Evolutionary conservation across 2,329 filamentous ascomycete genomes (phyloP), one percentile per base, ranked within the genome.

Genomic region (Verruconis gallopava): DNA sequence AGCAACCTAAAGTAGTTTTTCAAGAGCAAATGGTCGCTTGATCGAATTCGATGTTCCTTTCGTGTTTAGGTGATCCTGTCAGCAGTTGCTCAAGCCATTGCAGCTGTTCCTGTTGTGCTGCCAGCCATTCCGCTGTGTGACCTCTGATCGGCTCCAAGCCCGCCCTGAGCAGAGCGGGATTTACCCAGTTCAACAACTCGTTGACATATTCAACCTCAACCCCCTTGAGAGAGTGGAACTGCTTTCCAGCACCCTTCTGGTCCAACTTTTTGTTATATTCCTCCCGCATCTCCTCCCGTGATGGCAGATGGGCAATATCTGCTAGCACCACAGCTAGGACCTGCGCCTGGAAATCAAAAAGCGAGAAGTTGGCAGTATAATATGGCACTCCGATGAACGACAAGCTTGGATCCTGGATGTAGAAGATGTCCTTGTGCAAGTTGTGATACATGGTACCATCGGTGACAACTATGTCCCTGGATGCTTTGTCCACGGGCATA

Each of bases 261-360:
- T 46, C 40, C 3, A 68, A 47, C 5, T 55, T 52, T 13, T 53
- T 49, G 1, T 49, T 30, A 43, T 68, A 68, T 43, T 68, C 65
- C 1, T 35, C 37, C 28, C 63, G 51, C 63, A 68, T 74, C 0
- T 48, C 56, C 1, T 60, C 57, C 21, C 55, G 39, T 0, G 53
- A 46, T 0, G 77, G 75, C 15, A 80, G 52, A 1, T 50, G 46
- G 0, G 66, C 66, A 21, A 64, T 60, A 0, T 73, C 74, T 0
- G 71, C 62, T 3, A 77, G 64, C 0, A 78, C 69, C 2, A 72
- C 67, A 0, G 77, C 71, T 0, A 79, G 61, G 0, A 68, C 69
- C 47, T 78, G 72, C 0, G 76, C 77, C 52, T 84, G 79, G 49
- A 80, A 81, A 46, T 83, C 79, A 46, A 81, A 83, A 0, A 82